Conservation (phyloP, 441 rosid species). For the Mallotus repandus region DNA sequence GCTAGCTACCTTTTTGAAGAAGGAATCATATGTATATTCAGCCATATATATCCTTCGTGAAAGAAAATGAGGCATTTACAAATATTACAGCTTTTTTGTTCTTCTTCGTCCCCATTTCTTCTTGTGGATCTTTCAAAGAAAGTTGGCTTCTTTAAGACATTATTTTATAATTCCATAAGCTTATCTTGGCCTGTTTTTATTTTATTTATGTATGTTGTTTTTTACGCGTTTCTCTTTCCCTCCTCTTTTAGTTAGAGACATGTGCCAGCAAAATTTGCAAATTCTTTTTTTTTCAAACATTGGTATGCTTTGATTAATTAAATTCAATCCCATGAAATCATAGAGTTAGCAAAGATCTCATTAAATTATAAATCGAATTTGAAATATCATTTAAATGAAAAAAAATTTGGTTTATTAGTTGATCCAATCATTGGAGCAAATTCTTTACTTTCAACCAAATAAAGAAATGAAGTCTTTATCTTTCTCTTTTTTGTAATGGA, state of each 20-base stretch:
- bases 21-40: not conserved
- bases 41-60: slow-evolving; percentile 1
- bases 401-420: too few species aligned
- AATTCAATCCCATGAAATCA: too few species aligned
- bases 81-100: too few species aligned
- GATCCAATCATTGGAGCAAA: too few species aligned
- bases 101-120: not conserved
- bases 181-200: not conserved
- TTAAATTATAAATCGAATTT: too few species aligned
- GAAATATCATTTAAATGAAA: too few species aligned
- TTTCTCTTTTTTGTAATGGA: not conserved
- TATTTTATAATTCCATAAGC: not conserved
- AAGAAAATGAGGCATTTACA: not conserved
- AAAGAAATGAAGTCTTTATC: not conserved
- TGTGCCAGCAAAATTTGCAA: not conserved
- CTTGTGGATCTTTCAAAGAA: not conserved
- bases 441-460: too few species aligned
- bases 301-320: too few species aligned
- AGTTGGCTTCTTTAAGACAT: not conserved
- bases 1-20: not conserved
- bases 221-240: not conserved
- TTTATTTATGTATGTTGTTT: not conserved
- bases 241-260: not conserved
- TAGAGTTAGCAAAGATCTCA: too few species aligned
- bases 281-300: too few species aligned